phyloP scores from a whole-genome alignment of 768 basidiomycete species.

The Dioszegia hungarica region DNA sequence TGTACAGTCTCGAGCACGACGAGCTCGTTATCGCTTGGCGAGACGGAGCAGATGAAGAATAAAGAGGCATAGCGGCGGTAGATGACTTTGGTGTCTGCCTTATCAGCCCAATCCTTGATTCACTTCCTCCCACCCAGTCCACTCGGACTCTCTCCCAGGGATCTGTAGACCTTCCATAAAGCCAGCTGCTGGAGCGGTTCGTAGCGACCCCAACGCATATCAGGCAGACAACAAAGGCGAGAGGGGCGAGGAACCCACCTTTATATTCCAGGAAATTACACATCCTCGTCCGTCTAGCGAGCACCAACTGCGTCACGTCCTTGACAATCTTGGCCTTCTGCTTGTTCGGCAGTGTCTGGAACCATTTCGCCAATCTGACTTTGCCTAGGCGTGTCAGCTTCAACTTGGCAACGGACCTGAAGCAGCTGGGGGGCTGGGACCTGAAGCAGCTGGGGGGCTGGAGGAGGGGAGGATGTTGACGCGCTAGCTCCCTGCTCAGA shows the following conservation, averaged over 20 bases:
- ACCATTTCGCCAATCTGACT: slow-evolving; percentile 95
- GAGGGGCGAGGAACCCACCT: slow-evolving; percentile 58
- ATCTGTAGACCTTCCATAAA: no score
- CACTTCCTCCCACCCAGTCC: no score
- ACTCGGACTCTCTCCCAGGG: no score
- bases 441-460: no score
- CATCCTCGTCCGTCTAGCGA: slow-evolving; percentile 81
- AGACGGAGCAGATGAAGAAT: slow-evolving; percentile 88
- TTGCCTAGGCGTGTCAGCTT: slow-evolving; percentile 59
- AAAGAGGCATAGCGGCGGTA: slow-evolving; percentile 93
- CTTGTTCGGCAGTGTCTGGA: slow-evolving; percentile 73
- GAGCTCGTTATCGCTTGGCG: slow-evolving; percentile 81
- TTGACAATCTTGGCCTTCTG: slow-evolving; percentile 85
- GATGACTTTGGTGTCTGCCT: slow-evolving; percentile 74
- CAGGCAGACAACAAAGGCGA: no score
- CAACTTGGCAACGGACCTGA: no score
- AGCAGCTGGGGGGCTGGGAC: background rate
- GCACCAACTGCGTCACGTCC: slow-evolving; percentile 88
- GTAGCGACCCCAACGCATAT: no score
- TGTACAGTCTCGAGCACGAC: slow-evolving; percentile 88
- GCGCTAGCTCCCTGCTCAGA: no score
- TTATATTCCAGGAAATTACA: slow-evolving; percentile 97
- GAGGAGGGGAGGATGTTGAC: no score
- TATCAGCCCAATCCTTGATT: no score
- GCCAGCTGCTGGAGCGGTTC: no score